Evolutionary conservation across 2,329 filamentous ascomycete species (phyloP).

Genomic region (Neurospora sp.): DNA sequence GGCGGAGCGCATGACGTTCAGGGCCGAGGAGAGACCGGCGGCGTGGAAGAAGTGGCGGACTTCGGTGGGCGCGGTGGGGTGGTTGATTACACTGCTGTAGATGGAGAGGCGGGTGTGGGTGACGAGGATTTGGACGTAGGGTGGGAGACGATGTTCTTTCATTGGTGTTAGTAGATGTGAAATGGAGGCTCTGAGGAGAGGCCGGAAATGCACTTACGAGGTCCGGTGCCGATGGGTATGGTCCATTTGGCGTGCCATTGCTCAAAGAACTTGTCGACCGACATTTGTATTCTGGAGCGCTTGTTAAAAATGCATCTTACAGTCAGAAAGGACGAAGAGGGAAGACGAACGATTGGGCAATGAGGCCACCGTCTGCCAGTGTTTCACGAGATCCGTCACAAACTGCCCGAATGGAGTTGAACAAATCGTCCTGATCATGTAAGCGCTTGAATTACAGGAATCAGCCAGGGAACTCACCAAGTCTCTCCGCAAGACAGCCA

Average conservation of each 20-base stretch:
- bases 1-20: constrained; percentile 65
- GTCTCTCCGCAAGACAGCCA: constrained; percentile 58
- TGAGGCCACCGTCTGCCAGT: constrained; percentile 38
- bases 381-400: constrained; percentile 46
- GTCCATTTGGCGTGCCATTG: constrained; percentile 56
- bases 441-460: background rate
- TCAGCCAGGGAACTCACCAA: constrained; percentile 33
- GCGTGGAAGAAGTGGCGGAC: constrained; percentile 65
- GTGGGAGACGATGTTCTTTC: constrained; percentile 47
- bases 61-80: constrained; percentile 58
- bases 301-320: constrained; percentile 12
- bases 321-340: fast-evolving
- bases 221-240: constrained; percentile 42
- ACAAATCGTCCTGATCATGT: constrained; percentile 38
- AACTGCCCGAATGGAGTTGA: constrained; percentile 45
- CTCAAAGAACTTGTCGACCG: constrained; percentile 56
- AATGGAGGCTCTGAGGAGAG: background rate
- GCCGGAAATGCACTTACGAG: constrained; percentile 26
- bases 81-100: constrained; percentile 65
- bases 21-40: constrained; percentile 58
- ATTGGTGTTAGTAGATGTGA: background rate
- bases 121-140: constrained; percentile 66
- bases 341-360: constrained; percentile 40
- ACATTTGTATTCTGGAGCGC: constrained; percentile 38
- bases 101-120: constrained; percentile 65